Evolutionary conservation across 73 alveolate species (phyloP).

Genomic region (Paraurostyla sp.): DNA sequence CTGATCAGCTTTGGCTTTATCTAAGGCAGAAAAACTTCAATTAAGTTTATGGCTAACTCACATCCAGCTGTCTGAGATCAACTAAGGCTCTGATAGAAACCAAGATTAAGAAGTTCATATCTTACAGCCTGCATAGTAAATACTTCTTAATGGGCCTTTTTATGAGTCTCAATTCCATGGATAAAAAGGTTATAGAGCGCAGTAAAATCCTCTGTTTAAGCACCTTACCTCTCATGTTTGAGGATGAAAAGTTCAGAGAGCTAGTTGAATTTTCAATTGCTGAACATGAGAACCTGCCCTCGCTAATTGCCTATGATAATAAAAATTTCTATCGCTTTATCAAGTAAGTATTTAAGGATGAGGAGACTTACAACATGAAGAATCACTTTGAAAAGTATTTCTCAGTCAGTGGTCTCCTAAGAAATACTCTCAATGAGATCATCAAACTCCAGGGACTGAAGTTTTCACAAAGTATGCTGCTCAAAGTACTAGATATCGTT

Average conservation of each 20-base stretch:
- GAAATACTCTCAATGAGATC: slow-evolving; percentile 62
- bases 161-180: slow-evolving; percentile 54
- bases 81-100: slow-evolving; percentile 40
- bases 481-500: slow-evolving; percentile 58
- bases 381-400: slow-evolving; percentile 65
- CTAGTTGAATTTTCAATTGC: not conserved
- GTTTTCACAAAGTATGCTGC: slow-evolving; percentile 24
- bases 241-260: slow-evolving; percentile 60
- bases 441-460: slow-evolving; percentile 42
- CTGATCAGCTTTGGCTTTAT: not conserved
- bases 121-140: slow-evolving; percentile 14
- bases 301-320: slow-evolving; percentile 32
- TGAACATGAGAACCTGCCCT: not conserved
- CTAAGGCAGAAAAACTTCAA: slow-evolving; percentile 1
- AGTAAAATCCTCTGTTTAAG: slow-evolving; percentile 44
- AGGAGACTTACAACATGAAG: slow-evolving; percentile 50
- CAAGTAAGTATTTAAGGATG: slow-evolving; percentile 29
- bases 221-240: slow-evolving; percentile 63
- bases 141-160: slow-evolving; percentile 48
- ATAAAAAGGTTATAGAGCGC: slow-evolving; percentile 15
- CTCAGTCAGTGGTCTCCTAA: slow-evolving; percentile 48
- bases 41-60: slow-evolving; percentile 44
- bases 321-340: slow-evolving; percentile 36
- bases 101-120: slow-evolving; percentile 36
- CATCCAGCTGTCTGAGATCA: slow-evolving; percentile 50